phyloP scores from a whole-genome alignment of 2,329 filamentous ascomycete species.

The Aspergillus ochraceus region DNA sequence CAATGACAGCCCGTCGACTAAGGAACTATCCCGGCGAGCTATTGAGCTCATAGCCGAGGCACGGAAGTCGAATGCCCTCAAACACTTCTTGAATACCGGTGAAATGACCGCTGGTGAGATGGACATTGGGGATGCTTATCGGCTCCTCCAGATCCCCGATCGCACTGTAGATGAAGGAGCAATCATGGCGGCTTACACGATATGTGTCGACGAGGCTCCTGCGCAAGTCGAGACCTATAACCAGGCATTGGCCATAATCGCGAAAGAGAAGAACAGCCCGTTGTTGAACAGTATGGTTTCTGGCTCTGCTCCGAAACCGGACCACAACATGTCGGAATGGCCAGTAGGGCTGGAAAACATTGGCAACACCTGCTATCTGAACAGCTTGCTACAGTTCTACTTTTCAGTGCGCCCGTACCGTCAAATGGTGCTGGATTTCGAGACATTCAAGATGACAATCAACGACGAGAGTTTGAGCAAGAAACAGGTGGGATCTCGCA shows the following conservation, averaged over 20 bases:
- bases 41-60: slow-evolving; percentile 59
- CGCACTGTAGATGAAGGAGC: slow-evolving; percentile 53
- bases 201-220: slow-evolving; percentile 48
- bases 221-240: slow-evolving; percentile 47
- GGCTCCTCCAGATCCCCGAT: slow-evolving; percentile 53
- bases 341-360: slow-evolving; percentile 91
- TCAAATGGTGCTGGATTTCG: slow-evolving; percentile 75
- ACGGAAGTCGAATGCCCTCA: slow-evolving; percentile 56
- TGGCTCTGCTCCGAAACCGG: slow-evolving; percentile 29
- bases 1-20: slow-evolving; percentile 51
- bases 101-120: slow-evolving; percentile 52
- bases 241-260: slow-evolving; percentile 51
- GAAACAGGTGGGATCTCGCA: slow-evolving; percentile 74
- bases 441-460: slow-evolving; percentile 68
- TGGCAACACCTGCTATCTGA: slow-evolving; percentile 96
- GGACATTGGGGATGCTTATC: slow-evolving; percentile 56
- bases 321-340: slow-evolving; percentile 51
- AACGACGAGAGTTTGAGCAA: slow-evolving; percentile 61
- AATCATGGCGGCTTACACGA: slow-evolving; percentile 50
- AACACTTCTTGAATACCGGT: slow-evolving; percentile 55
- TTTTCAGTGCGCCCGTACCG: slow-evolving; percentile 83
- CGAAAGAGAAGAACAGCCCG: slow-evolving; percentile 41
- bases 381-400: slow-evolving; percentile 93
- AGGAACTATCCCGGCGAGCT: slow-evolving; percentile 55
- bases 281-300: slow-evolving; percentile 35